Percentiles rank a stretch among this genome's conserved stretches.
Conservation (phyloP, 2,329 filamentous ascomycete genomes). For the Pseudocercospora vitis region DNA sequence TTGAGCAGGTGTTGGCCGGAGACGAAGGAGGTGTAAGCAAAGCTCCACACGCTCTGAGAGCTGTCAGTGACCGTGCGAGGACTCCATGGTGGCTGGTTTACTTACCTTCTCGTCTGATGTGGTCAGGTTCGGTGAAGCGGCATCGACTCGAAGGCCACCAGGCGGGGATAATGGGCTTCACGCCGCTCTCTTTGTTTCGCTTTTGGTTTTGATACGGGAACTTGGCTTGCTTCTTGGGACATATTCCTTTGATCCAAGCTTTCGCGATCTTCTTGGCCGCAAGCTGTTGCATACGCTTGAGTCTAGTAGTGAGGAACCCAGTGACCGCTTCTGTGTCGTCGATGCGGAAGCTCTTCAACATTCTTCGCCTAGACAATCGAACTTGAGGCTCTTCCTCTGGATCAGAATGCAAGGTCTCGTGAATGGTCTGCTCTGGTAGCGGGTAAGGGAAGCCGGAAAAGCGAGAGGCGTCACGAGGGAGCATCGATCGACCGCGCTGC, state of each 20-base stretch:
- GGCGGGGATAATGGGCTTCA: slow-evolving; percentile 28
- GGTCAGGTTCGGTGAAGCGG: slow-evolving; percentile 71
- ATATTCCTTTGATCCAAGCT: slow-evolving; percentile 72
- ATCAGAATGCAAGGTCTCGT: neutral
- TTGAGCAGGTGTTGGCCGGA: slow-evolving; percentile 33
- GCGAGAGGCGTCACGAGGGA: slow-evolving; percentile 11
- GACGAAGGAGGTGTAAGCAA: slow-evolving; percentile 34
- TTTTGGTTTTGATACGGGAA: slow-evolving; percentile 68
- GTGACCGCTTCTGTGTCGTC: slow-evolving; percentile 18
- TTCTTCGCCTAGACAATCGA: neutral
- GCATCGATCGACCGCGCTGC: slow-evolving; percentile 18
- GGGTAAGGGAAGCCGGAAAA: slow-evolving; percentile 9
- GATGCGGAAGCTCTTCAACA: slow-evolving; percentile 20
- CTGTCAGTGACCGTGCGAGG: slow-evolving; percentile 16
- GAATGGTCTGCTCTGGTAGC: neutral
- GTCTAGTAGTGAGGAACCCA: slow-evolving; percentile 16
- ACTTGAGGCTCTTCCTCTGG: neutral
- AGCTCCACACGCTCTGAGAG: slow-evolving; percentile 33
- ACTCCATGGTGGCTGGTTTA: neutral
- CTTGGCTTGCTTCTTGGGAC: slow-evolving; percentile 74
- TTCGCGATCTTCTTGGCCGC: slow-evolving; percentile 72
- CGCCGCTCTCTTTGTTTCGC: slow-evolving; percentile 50
- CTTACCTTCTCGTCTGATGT: slow-evolving; percentile 65
- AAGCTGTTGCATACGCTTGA: slow-evolving; percentile 62
- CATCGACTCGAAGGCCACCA: slow-evolving; percentile 48